Evolutionary conservation across 805 yeast genomes (phyloP).

Genomic region (Zygosaccharomyces gambellarensis): DNA sequence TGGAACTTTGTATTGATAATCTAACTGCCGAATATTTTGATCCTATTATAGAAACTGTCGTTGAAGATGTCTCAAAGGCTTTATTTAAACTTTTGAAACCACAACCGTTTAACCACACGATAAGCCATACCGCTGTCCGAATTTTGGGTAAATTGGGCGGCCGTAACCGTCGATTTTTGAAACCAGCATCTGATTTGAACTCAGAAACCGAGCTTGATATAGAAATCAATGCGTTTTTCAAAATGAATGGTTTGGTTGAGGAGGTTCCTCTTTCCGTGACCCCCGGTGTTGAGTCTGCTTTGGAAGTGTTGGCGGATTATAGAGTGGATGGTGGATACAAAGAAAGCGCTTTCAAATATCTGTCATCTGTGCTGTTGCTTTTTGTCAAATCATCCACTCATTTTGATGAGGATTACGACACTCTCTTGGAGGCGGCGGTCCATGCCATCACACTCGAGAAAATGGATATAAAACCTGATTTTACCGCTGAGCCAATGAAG

Average conservation of each 20-base stretch:
- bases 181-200: conserved; percentile 64
- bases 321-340: conserved; percentile 57
- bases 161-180: conserved; percentile 79
- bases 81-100: conserved; percentile 89
- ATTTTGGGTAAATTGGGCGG: conserved; percentile 96
- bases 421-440: conserved; percentile 48
- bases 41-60: conserved; percentile 94
- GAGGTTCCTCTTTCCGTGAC: conserved; percentile 72
- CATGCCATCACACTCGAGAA: conserved; percentile 33
- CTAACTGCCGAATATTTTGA: conserved; percentile 94
- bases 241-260: conserved; percentile 60
- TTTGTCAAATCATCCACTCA: conserved; percentile 46
- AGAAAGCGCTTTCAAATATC: conserved; percentile 69
- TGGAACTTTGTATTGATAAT: conserved; percentile 94
- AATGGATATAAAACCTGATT: conserved; percentile 34
- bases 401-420: conserved; percentile 39
- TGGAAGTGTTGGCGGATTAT: conserved; percentile 67
- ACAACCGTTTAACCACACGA: conserved; percentile 89
- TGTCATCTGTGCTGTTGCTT: conserved; percentile 60
- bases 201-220: conserved; percentile 54
- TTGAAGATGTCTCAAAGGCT: conserved; percentile 90
- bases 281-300: conserved; percentile 76
- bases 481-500: conserved; percentile 38
- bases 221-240: conserved; percentile 63
- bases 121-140: conserved; percentile 89